These are phyloP conservation scores for Phytophthora niederhauseri DNA, from an alignment of 352 stramenopile genomes.

Conservation along the genomic window DNA sequence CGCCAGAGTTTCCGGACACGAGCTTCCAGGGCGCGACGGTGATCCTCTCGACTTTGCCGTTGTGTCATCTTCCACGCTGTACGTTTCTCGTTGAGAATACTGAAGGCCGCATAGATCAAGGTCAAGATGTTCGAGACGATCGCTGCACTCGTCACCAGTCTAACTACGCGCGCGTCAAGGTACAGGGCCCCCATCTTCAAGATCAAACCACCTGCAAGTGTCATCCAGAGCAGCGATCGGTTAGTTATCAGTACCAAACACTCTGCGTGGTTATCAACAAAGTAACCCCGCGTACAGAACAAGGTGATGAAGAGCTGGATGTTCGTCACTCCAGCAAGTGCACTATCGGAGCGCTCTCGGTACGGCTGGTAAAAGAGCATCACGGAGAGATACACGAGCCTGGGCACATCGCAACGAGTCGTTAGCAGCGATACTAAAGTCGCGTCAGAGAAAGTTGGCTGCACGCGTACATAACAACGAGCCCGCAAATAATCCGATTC, in stretches of 20 bases:
- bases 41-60: constrained; percentile 46
- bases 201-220: constrained; percentile 55
- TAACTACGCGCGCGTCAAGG: constrained; percentile 47
- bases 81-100: constrained; percentile 58
- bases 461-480: constrained; percentile 67
- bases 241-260: background rate
- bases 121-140: constrained; percentile 62
- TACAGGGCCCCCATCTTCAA: constrained; percentile 69
- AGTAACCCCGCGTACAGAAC: constrained; percentile 54
- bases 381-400: constrained; percentile 75
- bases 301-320: constrained; percentile 84
- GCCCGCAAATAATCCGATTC: constrained; percentile 70
- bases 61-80: constrained; percentile 36
- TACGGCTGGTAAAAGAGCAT: constrained; percentile 79
- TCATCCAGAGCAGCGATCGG: background rate
- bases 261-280: background rate
- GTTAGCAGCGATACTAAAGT: background rate
- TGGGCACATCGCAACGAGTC: constrained; percentile 21
- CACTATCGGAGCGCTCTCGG: constrained; percentile 64
- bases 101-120: constrained; percentile 53
- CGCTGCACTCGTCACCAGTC: constrained; percentile 55
- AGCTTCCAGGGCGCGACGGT: constrained; percentile 48
- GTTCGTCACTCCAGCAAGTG: constrained; percentile 63
- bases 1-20: constrained; percentile 65
- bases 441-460: no score